Percentiles rank a stretch among this genome's conserved stretches.
Conservation (phyloP, 345 rosid species). For the Gossypium stocksii region DNA sequence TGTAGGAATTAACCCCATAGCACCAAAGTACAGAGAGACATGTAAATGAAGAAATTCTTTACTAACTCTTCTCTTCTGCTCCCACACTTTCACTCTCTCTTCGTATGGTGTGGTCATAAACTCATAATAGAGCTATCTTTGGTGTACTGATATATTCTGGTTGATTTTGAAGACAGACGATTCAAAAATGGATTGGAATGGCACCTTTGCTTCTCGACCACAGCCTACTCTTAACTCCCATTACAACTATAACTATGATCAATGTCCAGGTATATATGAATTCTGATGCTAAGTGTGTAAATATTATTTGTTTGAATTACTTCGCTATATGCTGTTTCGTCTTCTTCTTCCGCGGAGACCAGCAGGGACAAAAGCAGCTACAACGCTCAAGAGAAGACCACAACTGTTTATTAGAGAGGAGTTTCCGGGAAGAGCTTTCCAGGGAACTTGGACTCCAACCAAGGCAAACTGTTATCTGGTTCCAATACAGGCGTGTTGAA, state of each 20-base stretch:
- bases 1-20: no score
- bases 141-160: no score
- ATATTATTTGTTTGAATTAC: no score
- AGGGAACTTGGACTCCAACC: slow-evolving; percentile 84
- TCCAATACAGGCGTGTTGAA: slow-evolving; percentile 80
- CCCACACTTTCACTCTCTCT: no score
- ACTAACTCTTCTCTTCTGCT: no score
- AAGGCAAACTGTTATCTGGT: slow-evolving; percentile 88
- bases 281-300: no score
- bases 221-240: slow-evolving; percentile 56
- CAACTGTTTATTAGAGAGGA: slow-evolving; percentile 42
- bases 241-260: slow-evolving; percentile 55
- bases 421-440: slow-evolving; percentile 83
- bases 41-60: no score
- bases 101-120: background rate
- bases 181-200: slow-evolving; percentile 54
- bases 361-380: slow-evolving; percentile 36
- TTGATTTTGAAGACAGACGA: no score
- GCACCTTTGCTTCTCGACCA: slow-evolving; percentile 40
- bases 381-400: background rate
- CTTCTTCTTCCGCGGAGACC: no score
- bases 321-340: no score
- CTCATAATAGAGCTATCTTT: no score
- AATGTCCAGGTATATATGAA: slow-evolving; percentile 48
- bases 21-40: no score